Conservation (phyloP, 2,329 filamentous ascomycete species). For the Neopestalotiopsis sp. region DNA sequence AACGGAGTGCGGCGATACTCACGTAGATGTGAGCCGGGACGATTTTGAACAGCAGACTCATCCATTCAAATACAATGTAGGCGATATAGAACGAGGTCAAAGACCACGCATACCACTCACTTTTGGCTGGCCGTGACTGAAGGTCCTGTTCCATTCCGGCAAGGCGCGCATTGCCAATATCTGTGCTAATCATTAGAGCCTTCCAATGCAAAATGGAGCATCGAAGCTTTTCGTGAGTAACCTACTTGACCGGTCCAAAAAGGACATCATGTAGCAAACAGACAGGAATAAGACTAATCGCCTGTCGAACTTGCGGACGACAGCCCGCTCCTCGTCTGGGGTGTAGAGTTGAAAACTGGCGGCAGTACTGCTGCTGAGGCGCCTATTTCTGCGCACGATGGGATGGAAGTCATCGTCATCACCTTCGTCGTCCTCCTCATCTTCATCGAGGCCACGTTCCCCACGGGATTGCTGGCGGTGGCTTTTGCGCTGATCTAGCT, state of each 20-base stretch:
- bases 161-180: conserved; percentile 68
- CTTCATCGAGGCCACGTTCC: neutral
- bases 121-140: conserved; percentile 51
- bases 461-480: neutral
- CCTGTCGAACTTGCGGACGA: conserved; percentile 78
- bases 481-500: neutral
- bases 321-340: conserved; percentile 72
- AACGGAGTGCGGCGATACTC: neutral
- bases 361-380: conserved; percentile 27
- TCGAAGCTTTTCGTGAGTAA: neutral
- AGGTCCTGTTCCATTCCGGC: conserved; percentile 69
- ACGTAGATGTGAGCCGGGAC: conserved; percentile 67
- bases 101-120: conserved; percentile 64
- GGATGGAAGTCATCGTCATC: neutral
- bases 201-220: neutral
- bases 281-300: conserved; percentile 82
- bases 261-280: conserved; percentile 82
- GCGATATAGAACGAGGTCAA: conserved; percentile 67
- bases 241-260: conserved; percentile 83
- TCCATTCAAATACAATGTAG: conserved; percentile 70
- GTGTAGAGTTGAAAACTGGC: conserved; percentile 46
- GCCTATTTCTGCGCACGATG: conserved; percentile 18
- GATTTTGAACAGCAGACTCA: conserved; percentile 66
- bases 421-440: neutral
- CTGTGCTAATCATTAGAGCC: conserved; percentile 37